Conservation (phyloP, 371 early-diverging fungal genomes). For the Mortierella sp. region DNA sequence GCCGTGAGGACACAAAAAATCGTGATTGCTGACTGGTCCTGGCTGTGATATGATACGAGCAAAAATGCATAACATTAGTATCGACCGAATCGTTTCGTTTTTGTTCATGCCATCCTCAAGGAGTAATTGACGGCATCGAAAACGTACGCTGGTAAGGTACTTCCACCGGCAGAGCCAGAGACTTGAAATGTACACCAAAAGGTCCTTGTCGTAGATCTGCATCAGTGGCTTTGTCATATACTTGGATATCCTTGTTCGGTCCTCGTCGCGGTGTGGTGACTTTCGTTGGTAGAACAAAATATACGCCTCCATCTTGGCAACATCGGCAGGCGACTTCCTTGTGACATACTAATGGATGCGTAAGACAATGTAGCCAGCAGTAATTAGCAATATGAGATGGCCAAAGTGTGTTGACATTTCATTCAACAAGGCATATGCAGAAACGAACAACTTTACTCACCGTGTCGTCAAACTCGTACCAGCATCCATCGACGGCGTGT, state of each 20-base stretch:
- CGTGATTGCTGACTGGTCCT: conserved; percentile 59
- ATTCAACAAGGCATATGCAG: neutral
- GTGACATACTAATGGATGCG: conserved; percentile 47
- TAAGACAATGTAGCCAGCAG: neutral
- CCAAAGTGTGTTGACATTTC: neutral
- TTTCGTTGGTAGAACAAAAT: conserved; percentile 58
- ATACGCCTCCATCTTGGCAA: conserved; percentile 60
- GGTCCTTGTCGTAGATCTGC: conserved; percentile 42
- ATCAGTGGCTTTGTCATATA: conserved; percentile 47
- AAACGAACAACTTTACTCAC: conserved; percentile 28
- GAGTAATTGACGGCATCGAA: neutral
- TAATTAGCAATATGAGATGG: neutral
- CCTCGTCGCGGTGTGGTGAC: conserved; percentile 47
- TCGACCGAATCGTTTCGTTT: neutral
- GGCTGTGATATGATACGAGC: conserved; percentile 32
- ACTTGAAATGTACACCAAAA: conserved; percentile 49
- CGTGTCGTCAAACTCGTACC: conserved; percentile 63
- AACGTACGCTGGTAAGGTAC: conserved; percentile 33
- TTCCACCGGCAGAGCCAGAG: conserved; percentile 49
- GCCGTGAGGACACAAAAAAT: conserved; percentile 59
- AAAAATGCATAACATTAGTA: neutral
- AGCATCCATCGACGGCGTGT: conserved; percentile 46
- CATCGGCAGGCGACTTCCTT: conserved; percentile 51
- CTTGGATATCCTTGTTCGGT: conserved; percentile 45
- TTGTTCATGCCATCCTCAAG: neutral